Conservation (phyloP, 2,329 filamentous ascomycete species). For the Microsporum audouinii region DNA sequence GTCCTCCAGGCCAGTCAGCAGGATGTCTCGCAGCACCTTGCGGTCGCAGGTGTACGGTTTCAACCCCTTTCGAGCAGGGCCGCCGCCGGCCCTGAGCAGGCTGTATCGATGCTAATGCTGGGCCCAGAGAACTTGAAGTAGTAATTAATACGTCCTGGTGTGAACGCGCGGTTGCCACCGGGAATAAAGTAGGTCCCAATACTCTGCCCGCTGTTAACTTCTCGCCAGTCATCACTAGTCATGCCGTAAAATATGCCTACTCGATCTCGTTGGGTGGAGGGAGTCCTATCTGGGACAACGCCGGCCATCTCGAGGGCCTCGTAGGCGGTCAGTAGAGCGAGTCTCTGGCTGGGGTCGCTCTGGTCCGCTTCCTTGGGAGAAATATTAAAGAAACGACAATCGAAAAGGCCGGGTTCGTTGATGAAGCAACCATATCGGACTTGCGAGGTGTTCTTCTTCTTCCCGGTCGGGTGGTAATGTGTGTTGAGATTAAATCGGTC, state of each 20-base stretch:
- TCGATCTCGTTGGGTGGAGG: constrained; percentile 40
- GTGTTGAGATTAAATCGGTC: constrained; percentile 25
- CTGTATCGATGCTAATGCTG: constrained; percentile 14
- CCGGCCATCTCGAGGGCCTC: constrained; percentile 74
- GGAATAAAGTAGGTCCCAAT: constrained; percentile 55
- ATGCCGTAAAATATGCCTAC: constrained; percentile 46
- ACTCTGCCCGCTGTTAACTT: constrained; percentile 61
- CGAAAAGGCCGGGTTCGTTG: constrained; percentile 61
- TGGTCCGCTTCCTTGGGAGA: constrained; percentile 63
- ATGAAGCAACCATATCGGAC: constrained; percentile 15
- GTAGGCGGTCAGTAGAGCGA: constrained; percentile 65
- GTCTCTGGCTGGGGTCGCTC: constrained; percentile 63
- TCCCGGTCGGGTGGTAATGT: constrained; percentile 12
- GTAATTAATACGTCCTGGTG: constrained; percentile 26
- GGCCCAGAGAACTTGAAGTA: constrained; percentile 12
- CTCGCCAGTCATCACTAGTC: constrained; percentile 53
- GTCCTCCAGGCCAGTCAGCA: too few relatives aligned
- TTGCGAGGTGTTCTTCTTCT: constrained; percentile 14
- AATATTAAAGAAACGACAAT: constrained; percentile 72
- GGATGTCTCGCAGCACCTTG: too few relatives aligned
- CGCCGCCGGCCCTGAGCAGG: constrained; percentile 8
- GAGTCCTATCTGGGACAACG: constrained; percentile 59
- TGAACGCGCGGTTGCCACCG: constrained; percentile 51
- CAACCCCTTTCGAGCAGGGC: too few relatives aligned
- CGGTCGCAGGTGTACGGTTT: too few relatives aligned